Base-by-base conservation (phyloP, 495 filamentous ascomycete species). In the Aspergillus haitiensis region DNA sequence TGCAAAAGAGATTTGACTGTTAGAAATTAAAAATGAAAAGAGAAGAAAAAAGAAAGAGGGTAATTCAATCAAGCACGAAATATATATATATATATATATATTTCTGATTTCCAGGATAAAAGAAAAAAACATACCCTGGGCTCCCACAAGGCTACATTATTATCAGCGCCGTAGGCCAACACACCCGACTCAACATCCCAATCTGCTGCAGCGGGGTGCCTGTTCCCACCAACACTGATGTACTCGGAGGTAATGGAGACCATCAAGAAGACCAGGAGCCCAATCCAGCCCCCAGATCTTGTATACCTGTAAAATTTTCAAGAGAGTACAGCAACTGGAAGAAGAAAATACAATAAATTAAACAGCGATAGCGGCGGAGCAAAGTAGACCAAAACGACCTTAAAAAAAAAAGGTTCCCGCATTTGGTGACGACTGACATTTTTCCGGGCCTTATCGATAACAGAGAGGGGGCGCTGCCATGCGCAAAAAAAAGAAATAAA, bases 151-250 rank as follows among this genome's bases (percentile, higher is more conserved):
- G 92, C 94, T 59, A 97, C 80, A 75, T 93, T 94, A 58, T 84
- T 84, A 74, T 92, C 91, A 32, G 92, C 88, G 39, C 94, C 94
- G 75, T 90, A 98, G 46, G 93, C 95, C 39, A 98, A 80, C 55
- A 93, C 73, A 11, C 88, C 86, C 37, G 80, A 77, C 61, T 84
- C 75, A 7, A 77, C 67, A 67, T 92, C 84, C 94, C 94, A 98
- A 74, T 98, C 94, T 12, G 94, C 92, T 11, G 90, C 90, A 13
- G 86, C 86, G 31, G 94, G 88, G 63, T 97, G 90, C 60, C 93
- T 81, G 75, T 97, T 98, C 39, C 90, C 93, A 56, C 94, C 94
- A 56, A 87, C 86, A 33, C 92, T 88, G 34, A 96, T 85, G 64
- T 91, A 95, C 12, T 84, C 80, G 55, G 76, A 71, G 52, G 73